Base-by-base conservation (phyloP, 306 rosid species). In the Rosa lucieae region DNA sequence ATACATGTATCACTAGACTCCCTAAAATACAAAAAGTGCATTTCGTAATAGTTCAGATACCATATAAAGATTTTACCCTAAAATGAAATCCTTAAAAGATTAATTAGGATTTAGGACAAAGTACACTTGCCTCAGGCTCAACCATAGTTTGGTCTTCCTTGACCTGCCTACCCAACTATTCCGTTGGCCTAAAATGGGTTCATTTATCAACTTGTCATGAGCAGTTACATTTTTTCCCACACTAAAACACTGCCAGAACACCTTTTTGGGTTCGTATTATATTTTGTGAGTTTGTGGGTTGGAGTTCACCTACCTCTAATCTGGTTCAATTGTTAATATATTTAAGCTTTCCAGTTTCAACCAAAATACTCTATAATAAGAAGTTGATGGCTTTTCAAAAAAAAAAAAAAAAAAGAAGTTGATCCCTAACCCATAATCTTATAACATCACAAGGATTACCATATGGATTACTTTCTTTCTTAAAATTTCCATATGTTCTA, bases 151-250 rank as follows among this genome's bases (percentile, higher is more conserved):
- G 39, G 55, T 67, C 53, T 44, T 46, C 66, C 53, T 56, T 43
- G 53, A 66, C 55, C 39, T 51, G 56, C 49, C 79, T 65, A 66
- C 74, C 77, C 70, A 40, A 55, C 70, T 56, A 32, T 67, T 56
- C 79, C 77, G 85, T 87, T 85, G 76, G 76, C 79, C 88, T 83
- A 77, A 85, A 79, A 8, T 76, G 62, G 76, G 42, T 80, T 43
- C 65, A 62, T 37, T 37, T 20, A 65, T 46, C n/a, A n/a, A n/a
- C n/a, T n/a, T n/a, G n/a, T n/a, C 9, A 53, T 32, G 69, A 65
- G 69, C 69, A 65, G 44, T 65, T 65, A 32, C 68, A 10, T 9
- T 21, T 59, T 23, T 21, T 23, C 6, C 62, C n/a, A 7, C 3
- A 55, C 26, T 55, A 1, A 6, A 6, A 53, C 21, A 53, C 61